Evolutionary conservation across 768 basidiomycete species (phyloP).

Genomic region (Nidularia sp.): DNA sequence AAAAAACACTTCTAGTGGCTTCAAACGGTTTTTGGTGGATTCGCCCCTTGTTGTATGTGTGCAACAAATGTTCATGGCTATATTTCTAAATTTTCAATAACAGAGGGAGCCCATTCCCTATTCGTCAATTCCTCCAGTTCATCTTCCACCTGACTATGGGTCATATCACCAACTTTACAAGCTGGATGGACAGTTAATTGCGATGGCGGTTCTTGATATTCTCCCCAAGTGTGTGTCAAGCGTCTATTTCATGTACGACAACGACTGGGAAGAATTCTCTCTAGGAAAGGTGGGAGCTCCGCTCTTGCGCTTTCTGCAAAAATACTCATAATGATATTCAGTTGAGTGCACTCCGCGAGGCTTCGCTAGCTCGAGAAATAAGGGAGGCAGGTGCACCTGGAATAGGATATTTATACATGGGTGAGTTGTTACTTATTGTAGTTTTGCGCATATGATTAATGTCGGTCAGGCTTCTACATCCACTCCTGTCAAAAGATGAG

Average conservation of each 20-base stretch:
- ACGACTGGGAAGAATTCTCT: conserved; percentile 61
- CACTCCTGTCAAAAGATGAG: conserved; percentile 92
- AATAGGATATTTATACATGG: conserved; percentile 83
- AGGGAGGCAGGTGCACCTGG: conserved; percentile 57
- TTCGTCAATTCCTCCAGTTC: conserved; percentile 34
- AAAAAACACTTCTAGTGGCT: conserved; percentile 44
- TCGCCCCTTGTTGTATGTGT: conserved; percentile 65
- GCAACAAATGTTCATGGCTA: neutral
- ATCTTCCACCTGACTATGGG: conserved; percentile 81
- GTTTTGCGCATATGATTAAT: too few relatives aligned
- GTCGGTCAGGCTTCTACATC: conserved; percentile 78
- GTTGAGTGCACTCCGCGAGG: conserved; percentile 85
- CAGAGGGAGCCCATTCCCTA: conserved; percentile 66
- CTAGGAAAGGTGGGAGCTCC: conserved; percentile 63
- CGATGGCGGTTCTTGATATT: conserved; percentile 86
- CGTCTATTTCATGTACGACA: conserved; percentile 87
- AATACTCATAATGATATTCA: conserved; percentile 16
- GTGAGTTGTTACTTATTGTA: conserved; percentile 31
- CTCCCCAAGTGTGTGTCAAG: conserved; percentile 81
- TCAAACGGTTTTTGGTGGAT: conserved; percentile 74
- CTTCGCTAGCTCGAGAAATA: conserved; percentile 72
- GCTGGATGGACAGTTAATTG: conserved; percentile 78
- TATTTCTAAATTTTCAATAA: neutral
- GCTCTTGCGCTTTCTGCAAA: neutral
- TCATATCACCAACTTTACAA: conserved; percentile 89